Evolutionary conservation across 495 filamentous ascomycete genomes (phyloP).

Genomic region (Podospora australis): DNA sequence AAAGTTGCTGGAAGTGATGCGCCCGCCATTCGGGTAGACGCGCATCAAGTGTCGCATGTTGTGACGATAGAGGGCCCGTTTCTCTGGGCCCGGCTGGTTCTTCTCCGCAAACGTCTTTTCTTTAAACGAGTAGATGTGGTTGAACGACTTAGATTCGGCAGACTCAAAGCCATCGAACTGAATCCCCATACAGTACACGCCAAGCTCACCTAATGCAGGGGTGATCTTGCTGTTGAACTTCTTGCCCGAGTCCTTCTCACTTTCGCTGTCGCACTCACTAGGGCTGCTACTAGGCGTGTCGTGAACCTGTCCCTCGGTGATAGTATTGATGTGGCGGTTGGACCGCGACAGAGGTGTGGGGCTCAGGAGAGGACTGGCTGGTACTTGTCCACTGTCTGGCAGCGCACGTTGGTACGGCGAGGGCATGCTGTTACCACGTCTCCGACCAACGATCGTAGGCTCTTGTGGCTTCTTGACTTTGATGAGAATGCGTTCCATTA

Average conservation of each 20-base stretch:
- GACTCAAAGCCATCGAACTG: slow-evolving; percentile 71
- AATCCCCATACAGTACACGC: slow-evolving; percentile 81
- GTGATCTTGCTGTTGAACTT: slow-evolving; percentile 79
- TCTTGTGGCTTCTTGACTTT: slow-evolving; percentile 74
- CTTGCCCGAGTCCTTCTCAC: slow-evolving; percentile 49
- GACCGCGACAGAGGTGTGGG: slow-evolving; percentile 31
- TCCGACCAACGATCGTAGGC: slow-evolving; percentile 40
- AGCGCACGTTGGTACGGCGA: slow-evolving; percentile 62
- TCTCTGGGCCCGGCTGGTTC: slow-evolving; percentile 62
- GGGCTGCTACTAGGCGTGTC: slow-evolving; percentile 47
- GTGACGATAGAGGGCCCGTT: slow-evolving; percentile 71
- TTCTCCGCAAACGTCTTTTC: slow-evolving; percentile 77
- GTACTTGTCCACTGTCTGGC: slow-evolving; percentile 38
- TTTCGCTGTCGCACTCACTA: slow-evolving; percentile 53
- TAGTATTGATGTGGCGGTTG: slow-evolving; percentile 38
- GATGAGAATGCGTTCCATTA: slow-evolving; percentile 77
- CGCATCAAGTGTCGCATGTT: slow-evolving; percentile 90
- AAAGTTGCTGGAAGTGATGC: slow-evolving; percentile 83
- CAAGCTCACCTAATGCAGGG: slow-evolving; percentile 73
- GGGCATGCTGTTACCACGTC: slow-evolving; percentile 71
- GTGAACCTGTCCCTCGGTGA: slow-evolving; percentile 44
- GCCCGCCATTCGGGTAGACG: slow-evolving; percentile 78
- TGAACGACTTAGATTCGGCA: slow-evolving; percentile 71
- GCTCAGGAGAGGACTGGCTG: slow-evolving; percentile 50
- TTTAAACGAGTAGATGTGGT: slow-evolving; percentile 90